Conservation (phyloP, 1,284 basidiomycete species). For the Cystobasidium pallidum region DNA sequence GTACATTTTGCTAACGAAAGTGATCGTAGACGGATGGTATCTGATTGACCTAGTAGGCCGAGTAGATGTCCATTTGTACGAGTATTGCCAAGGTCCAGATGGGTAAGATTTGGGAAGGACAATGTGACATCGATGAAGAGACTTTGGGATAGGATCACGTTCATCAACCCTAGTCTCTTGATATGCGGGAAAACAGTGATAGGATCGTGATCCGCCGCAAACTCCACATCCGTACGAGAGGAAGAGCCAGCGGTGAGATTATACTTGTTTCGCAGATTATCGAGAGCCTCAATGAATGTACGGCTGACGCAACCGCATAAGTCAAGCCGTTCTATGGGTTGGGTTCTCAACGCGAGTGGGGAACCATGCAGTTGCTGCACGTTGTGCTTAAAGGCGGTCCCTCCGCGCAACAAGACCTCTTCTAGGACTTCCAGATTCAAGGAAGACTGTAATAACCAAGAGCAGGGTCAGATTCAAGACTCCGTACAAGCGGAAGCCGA, state of each 20-base stretch:
- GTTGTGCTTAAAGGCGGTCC: slow-evolving; percentile 49
- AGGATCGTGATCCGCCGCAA: background rate
- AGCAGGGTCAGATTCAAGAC: background rate
- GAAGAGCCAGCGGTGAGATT: background rate
- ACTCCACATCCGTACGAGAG: background rate
- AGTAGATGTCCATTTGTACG: slow-evolving; percentile 78
- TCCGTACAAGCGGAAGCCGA: background rate
- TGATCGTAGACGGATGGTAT: slow-evolving; percentile 68
- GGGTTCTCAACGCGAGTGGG: slow-evolving; percentile 52
- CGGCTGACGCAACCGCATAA: slow-evolving; percentile 91
- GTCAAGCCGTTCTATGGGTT: slow-evolving; percentile 83
- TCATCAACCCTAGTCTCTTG: slow-evolving; percentile 79
- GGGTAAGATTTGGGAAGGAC: slow-evolving; percentile 82
- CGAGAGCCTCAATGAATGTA: slow-evolving; percentile 61
- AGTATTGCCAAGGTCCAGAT: slow-evolving; percentile 71
- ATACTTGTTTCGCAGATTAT: slow-evolving; percentile 56
- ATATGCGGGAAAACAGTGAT: slow-evolving; percentile 68
- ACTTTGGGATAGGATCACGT: slow-evolving; percentile 75
- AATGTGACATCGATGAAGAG: slow-evolving; percentile 77
- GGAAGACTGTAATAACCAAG: slow-evolving; percentile 61
- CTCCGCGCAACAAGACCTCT: slow-evolving; percentile 81
- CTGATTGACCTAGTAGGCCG: slow-evolving; percentile 66
- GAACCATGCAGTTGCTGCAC: background rate
- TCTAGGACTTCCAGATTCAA: slow-evolving; percentile 77
- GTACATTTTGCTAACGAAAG: slow-evolving; percentile 88